Percentiles rank a stretch among this genome's conserved stretches.
Conservation (phyloP, 257 asterid genomes). For the Solanum pimpinellifolium region DNA sequence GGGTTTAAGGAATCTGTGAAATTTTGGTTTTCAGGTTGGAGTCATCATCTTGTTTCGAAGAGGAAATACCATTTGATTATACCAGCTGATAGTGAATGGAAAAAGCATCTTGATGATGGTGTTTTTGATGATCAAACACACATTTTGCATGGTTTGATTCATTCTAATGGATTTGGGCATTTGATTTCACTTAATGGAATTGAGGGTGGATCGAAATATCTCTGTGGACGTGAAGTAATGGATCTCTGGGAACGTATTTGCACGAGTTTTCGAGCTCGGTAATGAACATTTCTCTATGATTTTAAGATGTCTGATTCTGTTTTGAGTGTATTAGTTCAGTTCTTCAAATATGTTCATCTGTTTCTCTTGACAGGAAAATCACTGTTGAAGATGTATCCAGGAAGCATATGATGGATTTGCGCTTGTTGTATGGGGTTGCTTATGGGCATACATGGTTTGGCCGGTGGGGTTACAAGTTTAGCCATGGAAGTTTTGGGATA, state of each 20-base stretch:
- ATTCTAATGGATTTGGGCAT: conserved; percentile 85
- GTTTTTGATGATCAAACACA: conserved; percentile 52
- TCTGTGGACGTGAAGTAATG: conserved; percentile 66
- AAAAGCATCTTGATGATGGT: conserved; percentile 39
- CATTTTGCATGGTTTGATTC: conserved; percentile 77
- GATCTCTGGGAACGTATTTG: conserved; percentile 92
- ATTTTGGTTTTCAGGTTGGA: conserved; percentile 52
- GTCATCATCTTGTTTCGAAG: conserved; percentile 71
- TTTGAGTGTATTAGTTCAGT: neutral
- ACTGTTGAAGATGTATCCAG: conserved; percentile 77
- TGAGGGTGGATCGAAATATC: conserved; percentile 66
- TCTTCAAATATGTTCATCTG: neutral
- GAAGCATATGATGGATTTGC: conserved; percentile 60
- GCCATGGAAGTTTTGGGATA: conserved; percentile 86
- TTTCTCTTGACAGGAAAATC: conserved; percentile 37
- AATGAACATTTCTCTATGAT: neutral
- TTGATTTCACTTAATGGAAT: conserved; percentile 71
- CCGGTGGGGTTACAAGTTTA: conserved; percentile 77
- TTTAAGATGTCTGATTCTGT: neutral
- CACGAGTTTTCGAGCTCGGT: conserved; percentile 49
- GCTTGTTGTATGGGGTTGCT: conserved; percentile 77
- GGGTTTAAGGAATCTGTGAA: neutral
- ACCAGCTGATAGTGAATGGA: conserved; percentile 66
- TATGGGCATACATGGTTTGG: conserved; percentile 94
- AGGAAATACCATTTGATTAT: conserved; percentile 83